phyloP scores from a whole-genome alignment of 495 filamentous ascomycete genomes.

The Darksidea phi region DNA sequence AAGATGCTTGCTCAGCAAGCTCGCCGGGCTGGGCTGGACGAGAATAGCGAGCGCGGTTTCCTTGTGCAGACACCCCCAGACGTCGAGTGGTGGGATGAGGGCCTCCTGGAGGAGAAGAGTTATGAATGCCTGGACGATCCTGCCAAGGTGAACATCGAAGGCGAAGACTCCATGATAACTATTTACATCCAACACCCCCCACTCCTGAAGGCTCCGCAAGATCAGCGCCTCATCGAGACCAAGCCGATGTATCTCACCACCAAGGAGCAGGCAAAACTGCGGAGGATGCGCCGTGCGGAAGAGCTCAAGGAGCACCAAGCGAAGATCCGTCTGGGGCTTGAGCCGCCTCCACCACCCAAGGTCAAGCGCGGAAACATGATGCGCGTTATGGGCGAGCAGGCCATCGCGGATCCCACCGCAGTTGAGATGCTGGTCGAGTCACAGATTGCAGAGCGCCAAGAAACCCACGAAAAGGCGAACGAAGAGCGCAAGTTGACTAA shows the following conservation, averaged over 20 bases:
- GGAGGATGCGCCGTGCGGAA: slow-evolving; percentile 85
- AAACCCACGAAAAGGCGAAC: slow-evolving; percentile 74
- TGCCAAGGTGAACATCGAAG: slow-evolving; percentile 68
- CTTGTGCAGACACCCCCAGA: slow-evolving; percentile 78
- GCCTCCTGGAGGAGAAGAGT: slow-evolving; percentile 66
- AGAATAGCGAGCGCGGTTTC: slow-evolving; percentile 88
- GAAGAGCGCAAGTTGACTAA: slow-evolving; percentile 88
- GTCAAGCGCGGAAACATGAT: slow-evolving; percentile 95
- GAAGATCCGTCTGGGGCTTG: slow-evolving; percentile 87
- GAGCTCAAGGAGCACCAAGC: slow-evolving; percentile 94
- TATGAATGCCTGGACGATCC: slow-evolving; percentile 69
- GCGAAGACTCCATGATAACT: slow-evolving; percentile 80
- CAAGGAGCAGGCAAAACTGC: slow-evolving; percentile 86
- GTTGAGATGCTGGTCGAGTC: slow-evolving; percentile 90
- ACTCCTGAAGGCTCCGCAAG: slow-evolving; percentile 85
- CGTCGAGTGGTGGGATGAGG: slow-evolving; percentile 98
- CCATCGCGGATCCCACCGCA: slow-evolving; percentile 95
- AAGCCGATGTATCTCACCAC: slow-evolving; percentile 93
- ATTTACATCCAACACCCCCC: slow-evolving; percentile 90
- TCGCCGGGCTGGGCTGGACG: slow-evolving; percentile 83
- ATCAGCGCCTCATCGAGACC: slow-evolving; percentile 70
- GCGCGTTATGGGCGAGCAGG: slow-evolving; percentile 95
- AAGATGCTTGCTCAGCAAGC: slow-evolving; percentile 82
- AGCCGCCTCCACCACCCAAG: slow-evolving; percentile 86
- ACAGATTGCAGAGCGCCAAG: slow-evolving; percentile 81